These are phyloP conservation scores for Lecanicillium sp. DNA, from an alignment of 2,329 filamentous ascomycete genomes.

Conservation along the genomic window DNA sequence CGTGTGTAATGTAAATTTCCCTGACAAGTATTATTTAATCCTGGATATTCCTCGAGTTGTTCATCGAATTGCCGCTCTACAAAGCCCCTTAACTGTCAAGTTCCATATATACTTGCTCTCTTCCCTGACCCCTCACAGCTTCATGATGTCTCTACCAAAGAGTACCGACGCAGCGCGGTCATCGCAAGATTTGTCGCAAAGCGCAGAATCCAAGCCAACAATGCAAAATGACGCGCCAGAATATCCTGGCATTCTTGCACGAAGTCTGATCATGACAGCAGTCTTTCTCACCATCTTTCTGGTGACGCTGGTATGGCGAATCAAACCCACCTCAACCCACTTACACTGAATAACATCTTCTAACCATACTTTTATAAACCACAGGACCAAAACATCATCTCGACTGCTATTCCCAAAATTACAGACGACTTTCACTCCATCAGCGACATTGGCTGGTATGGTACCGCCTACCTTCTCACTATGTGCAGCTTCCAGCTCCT, in stretches of 20 bases:
- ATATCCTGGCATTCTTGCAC: too few relatives aligned
- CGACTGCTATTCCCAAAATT: slow-evolving; percentile 28
- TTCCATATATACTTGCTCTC: neutral
- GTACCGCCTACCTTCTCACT: slow-evolving; percentile 34
- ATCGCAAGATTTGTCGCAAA: too few relatives aligned
- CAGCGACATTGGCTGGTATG: slow-evolving; percentile 37
- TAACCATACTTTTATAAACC: neutral
- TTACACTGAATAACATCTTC: neutral
- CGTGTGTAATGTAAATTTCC: too few relatives aligned
- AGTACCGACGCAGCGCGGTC: too few relatives aligned
- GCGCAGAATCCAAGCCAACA: too few relatives aligned
- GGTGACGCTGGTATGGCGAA: slow-evolving; percentile 31
- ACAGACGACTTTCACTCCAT: slow-evolving; percentile 27
- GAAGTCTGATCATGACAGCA: slow-evolving; percentile 31
- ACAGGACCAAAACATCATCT: slow-evolving; percentile 28
- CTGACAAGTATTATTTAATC: too few relatives aligned
- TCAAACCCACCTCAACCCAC: neutral
- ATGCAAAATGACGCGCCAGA: too few relatives aligned
- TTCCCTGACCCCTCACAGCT: neutral
- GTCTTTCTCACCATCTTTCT: slow-evolving; percentile 43
- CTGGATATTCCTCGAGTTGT: too few relatives aligned
- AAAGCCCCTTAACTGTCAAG: neutral
- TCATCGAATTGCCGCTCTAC: too few relatives aligned
- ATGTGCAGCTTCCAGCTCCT: slow-evolving; percentile 39
- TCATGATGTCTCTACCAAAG: too few relatives aligned